Evolutionary conservation across 2,329 filamentous ascomycete genomes (phyloP).

Genomic region (Monilinia laxa): DNA sequence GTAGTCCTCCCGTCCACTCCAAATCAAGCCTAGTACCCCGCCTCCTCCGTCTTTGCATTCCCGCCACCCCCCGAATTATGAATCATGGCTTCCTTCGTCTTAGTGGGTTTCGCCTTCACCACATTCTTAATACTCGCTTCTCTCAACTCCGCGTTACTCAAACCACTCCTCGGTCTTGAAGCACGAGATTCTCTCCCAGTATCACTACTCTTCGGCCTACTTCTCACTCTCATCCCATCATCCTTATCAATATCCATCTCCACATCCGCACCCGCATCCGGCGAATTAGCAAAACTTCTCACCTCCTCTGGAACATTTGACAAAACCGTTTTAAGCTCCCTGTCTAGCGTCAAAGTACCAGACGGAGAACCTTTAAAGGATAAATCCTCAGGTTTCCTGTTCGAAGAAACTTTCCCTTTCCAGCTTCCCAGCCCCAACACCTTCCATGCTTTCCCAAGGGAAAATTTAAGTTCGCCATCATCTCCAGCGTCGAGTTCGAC

Average conservation of each 20-base stretch:
- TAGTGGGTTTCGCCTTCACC: constrained; percentile 2
- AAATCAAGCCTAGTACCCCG: background rate
- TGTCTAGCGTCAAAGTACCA: constrained; percentile 1
- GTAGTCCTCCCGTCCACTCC: background rate
- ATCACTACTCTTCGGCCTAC: constrained; percentile 12
- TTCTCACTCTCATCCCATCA: background rate
- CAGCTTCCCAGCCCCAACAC: constrained; percentile 11
- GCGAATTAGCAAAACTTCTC: constrained; percentile 7
- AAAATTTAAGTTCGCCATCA: constrained; percentile 16
- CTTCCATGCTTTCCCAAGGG: constrained; percentile 15
- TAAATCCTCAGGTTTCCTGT: background rate
- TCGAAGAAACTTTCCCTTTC: constrained; percentile 8
- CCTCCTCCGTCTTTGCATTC: constrained; percentile 14
- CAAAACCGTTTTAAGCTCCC: background rate
- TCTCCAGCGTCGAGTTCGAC: constrained; percentile 21
- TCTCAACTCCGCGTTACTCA: constrained; percentile 20
- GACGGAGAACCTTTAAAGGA: constrained; percentile 3
- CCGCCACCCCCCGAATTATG: background rate
- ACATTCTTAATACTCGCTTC: constrained; percentile 22
- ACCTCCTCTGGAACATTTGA: constrained; percentile 17
- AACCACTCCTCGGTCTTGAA: constrained; percentile 19
- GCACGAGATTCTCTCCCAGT: constrained; percentile 1
- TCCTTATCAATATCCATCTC: background rate
- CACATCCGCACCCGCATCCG: background rate
- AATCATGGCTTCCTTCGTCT: constrained; percentile 14